These are phyloP conservation scores for Mycena kentingensis DNA, from an alignment of 768 basidiomycete species.

Conservation along the genomic window DNA sequence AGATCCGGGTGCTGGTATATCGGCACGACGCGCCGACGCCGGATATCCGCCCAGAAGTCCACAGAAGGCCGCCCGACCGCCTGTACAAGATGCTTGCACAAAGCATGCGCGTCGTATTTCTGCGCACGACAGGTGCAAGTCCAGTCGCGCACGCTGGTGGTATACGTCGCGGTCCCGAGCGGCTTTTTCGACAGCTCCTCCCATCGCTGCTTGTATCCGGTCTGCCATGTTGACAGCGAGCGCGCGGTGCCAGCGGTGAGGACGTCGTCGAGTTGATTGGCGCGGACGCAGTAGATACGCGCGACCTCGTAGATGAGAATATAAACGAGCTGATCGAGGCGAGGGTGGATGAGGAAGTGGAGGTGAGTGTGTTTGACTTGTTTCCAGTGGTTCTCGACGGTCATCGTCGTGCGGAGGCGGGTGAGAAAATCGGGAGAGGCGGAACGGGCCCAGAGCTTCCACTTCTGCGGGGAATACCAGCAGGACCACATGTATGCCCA, in stretches of 20 bases:
- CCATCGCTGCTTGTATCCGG: constrained; percentile 17
- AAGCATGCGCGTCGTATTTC: constrained; percentile 20
- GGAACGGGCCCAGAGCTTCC: constrained; percentile 28
- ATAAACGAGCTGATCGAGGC: constrained; percentile 25
- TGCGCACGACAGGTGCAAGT: constrained; percentile 23
- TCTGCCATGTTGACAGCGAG: constrained; percentile 9
- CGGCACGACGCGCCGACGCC: constrained; percentile 16
- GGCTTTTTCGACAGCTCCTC: constrained; percentile 1
- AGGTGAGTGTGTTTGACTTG: constrained; percentile 28
- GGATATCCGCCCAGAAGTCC: constrained; percentile 15
- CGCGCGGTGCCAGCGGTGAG: neutral
- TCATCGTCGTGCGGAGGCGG: constrained; percentile 27
- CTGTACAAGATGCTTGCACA: constrained; percentile 30
- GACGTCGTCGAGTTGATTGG: neutral
- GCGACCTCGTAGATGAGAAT: constrained; percentile 18
- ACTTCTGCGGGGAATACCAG: constrained; percentile 26
- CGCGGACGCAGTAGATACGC: constrained; percentile 7
- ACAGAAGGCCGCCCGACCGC: constrained; percentile 11
- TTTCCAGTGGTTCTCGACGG: constrained; percentile 27
- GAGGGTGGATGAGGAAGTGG: constrained; percentile 22
- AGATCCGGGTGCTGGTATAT: constrained; percentile 18
- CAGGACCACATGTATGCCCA: constrained; percentile 29
- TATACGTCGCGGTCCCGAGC: neutral
- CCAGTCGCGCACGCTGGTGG: constrained; percentile 8
- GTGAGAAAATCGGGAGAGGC: constrained; percentile 9